Conservation (phyloP, 2,329 filamentous ascomycete genomes). For the Sarocladiaceae sp. region DNA sequence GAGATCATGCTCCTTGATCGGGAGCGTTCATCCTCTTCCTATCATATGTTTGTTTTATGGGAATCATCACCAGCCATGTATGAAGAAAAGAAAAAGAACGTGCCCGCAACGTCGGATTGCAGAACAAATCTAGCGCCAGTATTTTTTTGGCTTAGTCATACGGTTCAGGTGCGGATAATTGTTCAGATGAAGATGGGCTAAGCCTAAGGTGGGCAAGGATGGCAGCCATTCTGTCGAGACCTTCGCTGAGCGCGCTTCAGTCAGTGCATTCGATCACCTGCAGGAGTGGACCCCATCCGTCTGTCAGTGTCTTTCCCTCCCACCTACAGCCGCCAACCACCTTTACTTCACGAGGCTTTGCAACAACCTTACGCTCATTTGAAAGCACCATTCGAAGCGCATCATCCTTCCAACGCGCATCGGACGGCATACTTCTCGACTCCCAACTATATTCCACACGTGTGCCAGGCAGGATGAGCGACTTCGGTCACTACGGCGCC, state of each 20-base stretch:
- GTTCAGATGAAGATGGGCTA: neutral
- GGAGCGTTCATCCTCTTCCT: slow-evolving; percentile 65
- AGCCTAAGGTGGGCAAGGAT: neutral
- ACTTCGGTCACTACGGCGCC: slow-evolving; percentile 66
- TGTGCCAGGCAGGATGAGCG: slow-evolving; percentile 51
- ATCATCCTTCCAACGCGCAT: neutral
- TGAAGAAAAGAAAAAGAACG: slow-evolving; percentile 25
- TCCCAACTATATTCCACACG: slow-evolving; percentile 10
- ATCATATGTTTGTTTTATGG: slow-evolving; percentile 51
- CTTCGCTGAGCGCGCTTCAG: neutral
- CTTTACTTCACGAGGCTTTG: neutral
- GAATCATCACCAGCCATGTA: slow-evolving; percentile 59
- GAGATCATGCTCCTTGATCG: slow-evolving; percentile 52
- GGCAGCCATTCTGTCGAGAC: neutral
- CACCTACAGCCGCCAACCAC: slow-evolving; percentile 6
- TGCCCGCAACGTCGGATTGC: neutral
- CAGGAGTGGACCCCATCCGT: no score
- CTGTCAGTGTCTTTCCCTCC: no score
- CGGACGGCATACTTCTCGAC: no score
- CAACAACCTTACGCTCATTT: slow-evolving; percentile 3
- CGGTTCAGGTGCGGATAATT: neutral
- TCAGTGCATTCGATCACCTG: neutral
- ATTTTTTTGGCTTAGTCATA: slow-evolving; percentile 5
- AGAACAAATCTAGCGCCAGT: neutral
- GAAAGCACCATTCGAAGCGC: neutral